A percentile compares a stretch with the other conserved stretches of the same genome.
Evolutionary conservation across 192 early-diverging fungal genomes (phyloP).

Genomic region (Linderina pennispora): DNA sequence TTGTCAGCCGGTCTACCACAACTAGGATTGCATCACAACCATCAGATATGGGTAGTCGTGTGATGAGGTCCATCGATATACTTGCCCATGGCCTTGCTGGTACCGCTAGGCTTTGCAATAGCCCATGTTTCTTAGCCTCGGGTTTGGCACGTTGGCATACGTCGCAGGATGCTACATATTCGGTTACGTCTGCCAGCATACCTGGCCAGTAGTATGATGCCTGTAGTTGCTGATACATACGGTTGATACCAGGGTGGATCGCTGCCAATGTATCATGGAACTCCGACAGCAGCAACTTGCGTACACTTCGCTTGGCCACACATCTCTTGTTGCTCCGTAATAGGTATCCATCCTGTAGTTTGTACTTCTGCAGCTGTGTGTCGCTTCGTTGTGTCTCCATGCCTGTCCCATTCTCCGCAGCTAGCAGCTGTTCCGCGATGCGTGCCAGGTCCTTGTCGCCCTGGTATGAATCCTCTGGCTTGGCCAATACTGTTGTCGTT

Average conservation of each 20-base stretch:
- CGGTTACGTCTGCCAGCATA: constrained; percentile 2
- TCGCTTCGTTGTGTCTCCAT: too few species aligned
- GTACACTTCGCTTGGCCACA: not conserved
- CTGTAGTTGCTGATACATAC: constrained; percentile 2
- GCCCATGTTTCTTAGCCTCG: not conserved
- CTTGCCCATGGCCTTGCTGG: constrained; percentile 2
- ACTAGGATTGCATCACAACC: constrained; percentile 6
- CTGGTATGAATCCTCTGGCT: too few species aligned
- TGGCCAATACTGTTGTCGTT: too few species aligned
- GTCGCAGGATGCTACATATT: constrained; percentile 5
- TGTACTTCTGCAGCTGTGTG: constrained; percentile 7
- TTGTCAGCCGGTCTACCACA: constrained; percentile 7
- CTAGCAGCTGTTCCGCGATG: too few species aligned
- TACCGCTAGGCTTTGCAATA: not conserved
- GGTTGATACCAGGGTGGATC: constrained; percentile 4
- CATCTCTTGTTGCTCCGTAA: constrained; percentile 1
- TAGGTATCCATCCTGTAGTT: not conserved
- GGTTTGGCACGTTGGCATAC: constrained; percentile 3
- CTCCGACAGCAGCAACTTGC: not conserved
- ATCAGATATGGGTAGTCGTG: not conserved
- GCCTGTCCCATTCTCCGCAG: too few species aligned
- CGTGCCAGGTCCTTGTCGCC: too few species aligned
- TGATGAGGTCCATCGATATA: constrained; percentile 18
- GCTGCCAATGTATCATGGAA: constrained; percentile 2
- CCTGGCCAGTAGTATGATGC: constrained; percentile 2